Percentiles rank a stretch among this genome's conserved stretches.
Evolutionary conservation across 345 rosid species (phyloP).

Genomic region (Citrus glauca): DNA sequence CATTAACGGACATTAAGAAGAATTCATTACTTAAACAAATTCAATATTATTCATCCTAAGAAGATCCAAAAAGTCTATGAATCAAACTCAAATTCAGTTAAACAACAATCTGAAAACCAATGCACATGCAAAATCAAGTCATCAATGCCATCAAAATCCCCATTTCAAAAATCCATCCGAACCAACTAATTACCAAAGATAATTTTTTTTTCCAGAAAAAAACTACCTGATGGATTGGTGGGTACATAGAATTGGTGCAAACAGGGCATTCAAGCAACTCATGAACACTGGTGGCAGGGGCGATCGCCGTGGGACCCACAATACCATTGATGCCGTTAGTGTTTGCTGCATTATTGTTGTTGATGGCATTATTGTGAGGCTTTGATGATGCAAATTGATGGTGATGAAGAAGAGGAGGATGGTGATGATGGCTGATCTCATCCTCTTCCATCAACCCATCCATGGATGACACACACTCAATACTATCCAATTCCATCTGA

Average conservation of each 20-base stretch:
- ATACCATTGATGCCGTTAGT: conserved; percentile 31
- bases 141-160: conserved; percentile 1
- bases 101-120: not conserved
- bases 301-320: conserved; percentile 52
- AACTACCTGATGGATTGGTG: conserved; percentile 96
- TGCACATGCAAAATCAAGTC: not conserved
- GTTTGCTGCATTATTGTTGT: conserved; percentile 21
- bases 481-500: conserved; percentile 67
- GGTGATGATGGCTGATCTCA: conserved; percentile 54
- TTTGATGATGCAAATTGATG: conserved; percentile 67
- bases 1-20: not conserved
- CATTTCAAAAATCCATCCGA: conserved; percentile 10
- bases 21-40: not conserved
- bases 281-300: conserved; percentile 88
- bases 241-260: conserved; percentile 97
- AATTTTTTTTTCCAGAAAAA: no score
- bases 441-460: conserved; percentile 55
- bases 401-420: conserved; percentile 33
- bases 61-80: not conserved
- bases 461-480: conserved; percentile 70
- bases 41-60: not conserved
- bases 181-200: not conserved
- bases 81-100: not conserved
- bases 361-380: conserved; percentile 34
- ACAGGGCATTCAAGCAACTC: conserved; percentile 98